These are phyloP conservation scores for Aspergillus versicolor DNA, from an alignment of 2,329 filamentous ascomycete genomes.

Conservation along the genomic window DNA sequence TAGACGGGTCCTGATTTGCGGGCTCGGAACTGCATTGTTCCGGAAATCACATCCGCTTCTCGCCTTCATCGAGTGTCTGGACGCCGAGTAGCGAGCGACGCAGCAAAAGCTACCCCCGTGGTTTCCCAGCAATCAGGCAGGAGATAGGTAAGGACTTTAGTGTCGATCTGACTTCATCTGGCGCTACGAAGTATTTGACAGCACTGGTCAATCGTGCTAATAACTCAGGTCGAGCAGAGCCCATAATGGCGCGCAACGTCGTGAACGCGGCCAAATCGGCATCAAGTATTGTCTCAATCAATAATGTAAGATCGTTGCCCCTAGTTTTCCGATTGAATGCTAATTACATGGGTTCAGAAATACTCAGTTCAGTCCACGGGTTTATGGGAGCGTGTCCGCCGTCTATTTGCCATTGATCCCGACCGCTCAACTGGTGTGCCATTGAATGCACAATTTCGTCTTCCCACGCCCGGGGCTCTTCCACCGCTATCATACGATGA, in stretches of 20 bases:
- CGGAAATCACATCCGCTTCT: background rate
- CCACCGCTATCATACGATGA: constrained; percentile 75
- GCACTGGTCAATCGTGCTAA: background rate
- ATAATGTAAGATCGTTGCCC: constrained; percentile 29
- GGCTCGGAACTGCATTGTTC: background rate
- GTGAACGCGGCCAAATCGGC: constrained; percentile 41
- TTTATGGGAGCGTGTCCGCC: constrained; percentile 81
- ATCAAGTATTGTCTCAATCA: constrained; percentile 36
- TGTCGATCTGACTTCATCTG: background rate
- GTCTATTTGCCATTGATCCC: constrained; percentile 75
- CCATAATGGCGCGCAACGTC: constrained; percentile 37
- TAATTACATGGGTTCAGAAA: constrained; percentile 63
- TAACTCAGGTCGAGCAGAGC: constrained; percentile 18
- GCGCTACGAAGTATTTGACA: background rate
- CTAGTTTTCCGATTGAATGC: too few relatives aligned
- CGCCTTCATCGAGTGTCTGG: background rate
- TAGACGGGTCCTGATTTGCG: constrained; percentile 1
- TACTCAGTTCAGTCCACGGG: constrained; percentile 89
- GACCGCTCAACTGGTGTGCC: constrained; percentile 89
- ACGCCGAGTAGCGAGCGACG: background rate
- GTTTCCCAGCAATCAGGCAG: background rate
- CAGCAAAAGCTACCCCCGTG: background rate
- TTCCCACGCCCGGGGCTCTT: constrained; percentile 73
- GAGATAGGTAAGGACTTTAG: background rate
- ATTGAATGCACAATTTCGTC: constrained; percentile 87